phyloP scores from a whole-genome alignment of 768 basidiomycete genomes.

The Boletus reticulatus region DNA sequence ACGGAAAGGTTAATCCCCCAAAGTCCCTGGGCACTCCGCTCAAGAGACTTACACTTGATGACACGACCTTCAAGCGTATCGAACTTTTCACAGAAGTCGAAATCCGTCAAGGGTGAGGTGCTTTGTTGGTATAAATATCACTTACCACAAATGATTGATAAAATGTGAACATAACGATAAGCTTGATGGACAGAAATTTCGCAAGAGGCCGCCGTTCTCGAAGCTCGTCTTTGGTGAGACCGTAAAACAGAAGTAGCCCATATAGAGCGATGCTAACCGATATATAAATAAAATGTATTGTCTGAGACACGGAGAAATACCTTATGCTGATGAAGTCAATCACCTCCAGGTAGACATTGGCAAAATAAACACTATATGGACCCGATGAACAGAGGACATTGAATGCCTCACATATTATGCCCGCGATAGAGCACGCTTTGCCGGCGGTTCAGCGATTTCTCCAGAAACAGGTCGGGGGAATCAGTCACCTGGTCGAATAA shows the following conservation, averaged over 20 bases:
- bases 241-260: slow-evolving; percentile 82
- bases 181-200: slow-evolving; percentile 86
- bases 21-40: neutral
- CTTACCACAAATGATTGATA: slow-evolving; percentile 79
- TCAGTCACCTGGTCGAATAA: slow-evolving; percentile 55
- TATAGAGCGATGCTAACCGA: slow-evolving; percentile 72
- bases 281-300: neutral
- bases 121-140: neutral
- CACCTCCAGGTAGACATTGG: slow-evolving; percentile 65
- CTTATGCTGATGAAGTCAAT: slow-evolving; percentile 84
- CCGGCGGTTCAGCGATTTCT: slow-evolving; percentile 3
- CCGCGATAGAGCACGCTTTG: slow-evolving; percentile 53
- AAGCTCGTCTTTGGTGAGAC: slow-evolving; percentile 78
- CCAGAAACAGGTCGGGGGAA: neutral
- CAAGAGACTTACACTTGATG: slow-evolving; percentile 51
- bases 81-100: slow-evolving; percentile 45
- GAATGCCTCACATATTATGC: slow-evolving; percentile 72
- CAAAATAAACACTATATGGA: slow-evolving; percentile 58
- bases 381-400: slow-evolving; percentile 68
- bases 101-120: neutral
- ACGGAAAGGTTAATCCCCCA: neutral
- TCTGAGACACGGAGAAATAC: slow-evolving; percentile 32
- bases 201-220: slow-evolving; percentile 69
- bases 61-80: slow-evolving; percentile 61
- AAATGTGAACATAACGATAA: slow-evolving; percentile 86